These are phyloP conservation scores for Anacardium occidentale DNA, from an alignment of 345 rosid species.

Conservation along the genomic window DNA sequence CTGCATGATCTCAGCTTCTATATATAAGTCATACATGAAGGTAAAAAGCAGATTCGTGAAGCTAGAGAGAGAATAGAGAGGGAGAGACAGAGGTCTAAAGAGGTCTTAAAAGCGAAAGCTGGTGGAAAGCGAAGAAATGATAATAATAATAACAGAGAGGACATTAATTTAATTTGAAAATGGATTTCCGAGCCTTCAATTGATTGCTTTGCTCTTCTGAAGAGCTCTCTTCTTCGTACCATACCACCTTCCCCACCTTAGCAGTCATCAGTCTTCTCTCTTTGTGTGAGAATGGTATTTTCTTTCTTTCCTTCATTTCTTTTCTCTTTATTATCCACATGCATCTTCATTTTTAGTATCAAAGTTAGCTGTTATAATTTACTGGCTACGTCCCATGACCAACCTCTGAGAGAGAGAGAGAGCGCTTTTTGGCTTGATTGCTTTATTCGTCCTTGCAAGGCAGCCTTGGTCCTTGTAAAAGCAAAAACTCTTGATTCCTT, in stretches of 20 bases:
- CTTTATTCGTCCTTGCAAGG: constrained; percentile 39
- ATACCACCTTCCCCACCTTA: constrained; percentile 4
- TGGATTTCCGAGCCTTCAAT: constrained; percentile 26
- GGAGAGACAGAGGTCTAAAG: constrained; percentile 2
- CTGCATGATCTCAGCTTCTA: too few species aligned
- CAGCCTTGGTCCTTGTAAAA: constrained; percentile 39
- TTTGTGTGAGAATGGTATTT: background rate
- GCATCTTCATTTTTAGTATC: constrained; percentile 11
- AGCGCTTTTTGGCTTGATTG: constrained; percentile 21
- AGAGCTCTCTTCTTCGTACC: constrained; percentile 17
- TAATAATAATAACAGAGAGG: background rate
- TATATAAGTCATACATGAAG: background rate
- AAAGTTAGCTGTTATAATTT: constrained; percentile 12
- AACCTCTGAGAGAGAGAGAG: constrained; percentile 8
- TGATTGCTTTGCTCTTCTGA: background rate
- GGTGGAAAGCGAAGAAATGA: background rate
- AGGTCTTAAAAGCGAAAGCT: constrained; percentile 21
- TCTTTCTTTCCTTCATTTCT: background rate
- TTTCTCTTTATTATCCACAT: constrained; percentile 19
- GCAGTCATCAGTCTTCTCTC: background rate
- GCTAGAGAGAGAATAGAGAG: background rate
- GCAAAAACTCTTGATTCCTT: constrained; percentile 35
- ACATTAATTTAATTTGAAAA: background rate
- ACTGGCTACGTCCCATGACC: constrained; percentile 14
- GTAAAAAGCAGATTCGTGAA: background rate